Evolutionary conservation across 495 filamentous ascomycete species (phyloP), one percentile per base, ranked within the genome.

Genomic region (Lasiosphaeria ovina): DNA sequence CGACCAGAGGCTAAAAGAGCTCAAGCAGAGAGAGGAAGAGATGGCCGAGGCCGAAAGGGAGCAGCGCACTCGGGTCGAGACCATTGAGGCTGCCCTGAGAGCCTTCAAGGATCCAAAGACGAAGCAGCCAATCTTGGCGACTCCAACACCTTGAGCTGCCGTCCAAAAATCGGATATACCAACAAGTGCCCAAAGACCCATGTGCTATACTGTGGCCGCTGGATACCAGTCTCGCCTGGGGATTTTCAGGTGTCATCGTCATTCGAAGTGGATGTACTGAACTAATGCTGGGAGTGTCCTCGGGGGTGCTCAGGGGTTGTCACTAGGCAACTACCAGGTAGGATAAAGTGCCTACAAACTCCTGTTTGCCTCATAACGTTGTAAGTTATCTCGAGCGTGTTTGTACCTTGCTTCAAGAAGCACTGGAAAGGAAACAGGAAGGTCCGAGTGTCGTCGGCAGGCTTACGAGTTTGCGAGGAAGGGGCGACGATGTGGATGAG

Each of bases 61-160:
- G 16, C 79, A 83, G 14, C 72, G 80, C 31, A 80, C 76, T 56
- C 79, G 87, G 49, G 72, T 93, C n/a, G 73, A 84, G 11, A 77
- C 79, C 16, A 69, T 93, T 57, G 90, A 91, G 69, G 85, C 87
- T 58, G 87, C 88, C 57, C 62, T 92, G 56, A 72, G 89, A 42
- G 75, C 77, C 16, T 74, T 87, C 60, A 84, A 83, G 62, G 80
- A 82, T 44, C 76, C 76, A 4, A 81, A 74, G 65, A 79, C 74
- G 7, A 81, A 83, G 62, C 72, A 72, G 63, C 76, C 75, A 3
- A 61, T 80, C 38, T 58, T 80, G 32, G 69, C 74, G 16, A 53
- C 57, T 9, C 52, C 61, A 31, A 55, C 54, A n/a, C 49, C 62
- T 12, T 58, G 51, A 66, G 35, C 7, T 12, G 45, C 36, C 6